These are phyloP conservation scores for Phytophthora gonapodyides DNA, from an alignment of 352 stramenopile species.

Conservation along the genomic window DNA sequence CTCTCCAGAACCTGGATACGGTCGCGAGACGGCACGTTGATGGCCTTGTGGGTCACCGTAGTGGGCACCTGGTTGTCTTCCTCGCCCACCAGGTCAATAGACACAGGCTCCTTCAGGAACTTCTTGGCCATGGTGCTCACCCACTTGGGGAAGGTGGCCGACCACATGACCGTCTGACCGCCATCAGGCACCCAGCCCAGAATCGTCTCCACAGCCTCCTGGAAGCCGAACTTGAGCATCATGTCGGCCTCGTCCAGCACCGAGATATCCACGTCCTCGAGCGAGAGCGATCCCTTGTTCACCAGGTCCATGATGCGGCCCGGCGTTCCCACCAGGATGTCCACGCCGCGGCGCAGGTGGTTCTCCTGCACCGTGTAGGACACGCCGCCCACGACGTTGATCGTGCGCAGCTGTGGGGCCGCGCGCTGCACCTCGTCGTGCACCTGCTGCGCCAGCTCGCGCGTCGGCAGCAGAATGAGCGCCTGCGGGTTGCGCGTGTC, in stretches of 20 bases:
- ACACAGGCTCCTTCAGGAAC: conserved; percentile 93
- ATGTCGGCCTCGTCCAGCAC: conserved; percentile 98
- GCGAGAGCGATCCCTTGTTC: conserved; percentile 90
- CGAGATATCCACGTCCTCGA: conserved; percentile 89
- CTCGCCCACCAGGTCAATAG: conserved; percentile 95
- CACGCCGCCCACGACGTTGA: conserved; percentile 94
- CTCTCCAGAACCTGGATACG: conserved; percentile 71
- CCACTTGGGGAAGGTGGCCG: conserved; percentile 96
- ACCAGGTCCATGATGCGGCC: conserved; percentile 98
- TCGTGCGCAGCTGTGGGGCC: conserved; percentile 88
- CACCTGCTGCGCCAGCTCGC: conserved; percentile 98
- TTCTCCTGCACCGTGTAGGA: conserved; percentile 94
- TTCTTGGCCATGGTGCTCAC: conserved; percentile 93
- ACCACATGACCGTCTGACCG: conserved; percentile 96
- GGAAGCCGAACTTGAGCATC: conserved; percentile 99
- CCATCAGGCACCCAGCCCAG: conserved; percentile 78
- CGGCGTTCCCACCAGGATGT: conserved; percentile 96
- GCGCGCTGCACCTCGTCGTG: conserved; percentile 89
- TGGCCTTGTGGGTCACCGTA: conserved; percentile 93
- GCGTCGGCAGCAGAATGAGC: conserved; percentile 96
- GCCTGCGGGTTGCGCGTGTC: conserved; percentile 76
- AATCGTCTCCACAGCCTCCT: conserved; percentile 97
- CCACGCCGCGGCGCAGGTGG: conserved; percentile 87
- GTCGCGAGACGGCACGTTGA: conserved; percentile 85
- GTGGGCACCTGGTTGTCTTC: conserved; percentile 80